A percentile compares a stretch with the other conserved stretches of the same genome.
Evolutionary conservation across 2,329 filamentous ascomycete genomes (phyloP).

Genomic region (Immersiporthe knoxdaviesiana): DNA sequence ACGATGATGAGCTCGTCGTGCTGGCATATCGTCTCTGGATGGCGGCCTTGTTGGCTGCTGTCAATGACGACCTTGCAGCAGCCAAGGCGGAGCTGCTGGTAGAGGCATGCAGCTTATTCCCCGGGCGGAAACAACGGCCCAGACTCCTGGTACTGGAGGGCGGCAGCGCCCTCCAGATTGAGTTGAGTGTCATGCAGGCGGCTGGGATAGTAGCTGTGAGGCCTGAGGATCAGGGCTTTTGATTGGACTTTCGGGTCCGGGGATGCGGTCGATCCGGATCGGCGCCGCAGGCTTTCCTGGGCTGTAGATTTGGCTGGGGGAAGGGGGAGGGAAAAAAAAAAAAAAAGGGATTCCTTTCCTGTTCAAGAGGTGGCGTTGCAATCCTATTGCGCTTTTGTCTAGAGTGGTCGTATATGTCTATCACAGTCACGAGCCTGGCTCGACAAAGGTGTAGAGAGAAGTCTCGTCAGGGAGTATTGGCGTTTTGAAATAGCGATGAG

Average conservation of each 20-base stretch:
- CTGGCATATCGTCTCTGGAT: conserved; percentile 20
- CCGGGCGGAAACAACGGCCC: conserved; percentile 18
- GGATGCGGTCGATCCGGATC: conserved; percentile 21
- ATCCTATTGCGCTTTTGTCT: neutral
- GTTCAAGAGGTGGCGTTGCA: conserved; percentile 9
- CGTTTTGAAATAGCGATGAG: neutral
- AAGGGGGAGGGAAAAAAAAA: no score
- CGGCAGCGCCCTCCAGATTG: conserved; percentile 26
- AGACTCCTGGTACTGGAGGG: conserved; percentile 16
- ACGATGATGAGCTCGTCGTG: conserved; percentile 10
- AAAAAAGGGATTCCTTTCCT: neutral
- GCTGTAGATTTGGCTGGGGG: neutral
- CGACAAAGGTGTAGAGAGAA: neutral
- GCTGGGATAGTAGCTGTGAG: conserved; percentile 21
- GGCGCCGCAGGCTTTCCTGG: conserved; percentile 3
- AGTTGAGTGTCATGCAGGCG: conserved; percentile 29
- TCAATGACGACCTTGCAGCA: conserved; percentile 21
- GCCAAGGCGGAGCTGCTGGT: conserved; percentile 21
- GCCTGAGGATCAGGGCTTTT: conserved; percentile 16
- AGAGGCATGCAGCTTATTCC: conserved; percentile 9
- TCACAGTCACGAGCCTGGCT: neutral
- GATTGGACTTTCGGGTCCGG: conserved; percentile 23
- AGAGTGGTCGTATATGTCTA: neutral
- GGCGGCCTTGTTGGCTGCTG: conserved; percentile 3
- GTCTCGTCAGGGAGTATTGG: neutral